Evolutionary conservation across 116 monocot species (phyloP), one percentile per base, ranked within the genome.

Genomic region (Zostera marina): DNA sequence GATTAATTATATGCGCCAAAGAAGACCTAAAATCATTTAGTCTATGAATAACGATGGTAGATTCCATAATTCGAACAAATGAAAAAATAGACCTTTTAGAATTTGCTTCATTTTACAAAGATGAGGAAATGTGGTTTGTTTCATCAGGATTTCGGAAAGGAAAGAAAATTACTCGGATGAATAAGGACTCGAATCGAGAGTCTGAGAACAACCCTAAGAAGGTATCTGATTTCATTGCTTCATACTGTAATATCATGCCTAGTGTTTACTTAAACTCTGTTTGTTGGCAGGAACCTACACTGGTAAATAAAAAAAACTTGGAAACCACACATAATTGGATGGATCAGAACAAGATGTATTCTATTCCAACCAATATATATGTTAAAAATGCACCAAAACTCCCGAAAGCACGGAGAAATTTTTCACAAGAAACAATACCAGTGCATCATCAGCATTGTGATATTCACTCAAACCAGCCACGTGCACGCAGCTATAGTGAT

Each of bases 361-460:
- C 51, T 42, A 19, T 19, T 48, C 14, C n/a, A 48, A 68, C 62
- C 42, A 62, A 54, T 52, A 56, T 51, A 25, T 63, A n/a, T 11
- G 25, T 47, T 42, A 73, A 25, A 53, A 81, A 61, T 59, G 26
- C 48, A 60, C 44, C 60, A 59, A 32, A n/a, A n/a, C n/a, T n/a
- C n/a, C n/a, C n/a, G n/a, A n/a, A 54, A 39, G 8, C 49, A 47
- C 57, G 69, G 42, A 87, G 79, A 72, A 81, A 78, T 48, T 82
- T 76, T 71, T 82, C 87, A 59, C 76, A 82, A 76, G 87, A 87
- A 72, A 54, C 82, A 52, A 79, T 69, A 20, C 73, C 82, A 32
- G 79, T 64, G 68, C 66, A 5, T 32, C 32, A 1, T 32, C 32
- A 32, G 32, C 32, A 32, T 32, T 5, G 71, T 61, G 79, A 74